Evolutionary conservation across 495 filamentous ascomycete species (phyloP).

Genomic region (Aspergillus asperescens): DNA sequence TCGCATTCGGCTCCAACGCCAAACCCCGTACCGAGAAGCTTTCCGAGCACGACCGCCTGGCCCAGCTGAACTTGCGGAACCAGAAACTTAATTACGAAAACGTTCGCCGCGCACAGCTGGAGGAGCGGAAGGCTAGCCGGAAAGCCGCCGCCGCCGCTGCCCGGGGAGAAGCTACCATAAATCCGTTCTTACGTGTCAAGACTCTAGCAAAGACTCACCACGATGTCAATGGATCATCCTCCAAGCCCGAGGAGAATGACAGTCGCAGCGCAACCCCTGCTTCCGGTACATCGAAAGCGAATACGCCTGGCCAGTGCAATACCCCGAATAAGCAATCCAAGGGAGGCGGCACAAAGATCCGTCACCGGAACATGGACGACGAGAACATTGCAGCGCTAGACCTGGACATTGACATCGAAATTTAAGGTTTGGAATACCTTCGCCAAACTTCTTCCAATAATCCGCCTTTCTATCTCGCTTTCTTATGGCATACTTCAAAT

Average conservation of each 20-base stretch:
- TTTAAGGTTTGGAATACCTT: conserved; percentile 29
- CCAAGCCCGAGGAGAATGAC: conserved; percentile 30
- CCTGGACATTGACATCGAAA: conserved; percentile 75
- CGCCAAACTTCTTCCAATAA: neutral
- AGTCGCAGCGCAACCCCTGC: conserved; percentile 47
- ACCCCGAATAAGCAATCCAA: conserved; percentile 51
- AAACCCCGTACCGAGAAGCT: conserved; percentile 40
- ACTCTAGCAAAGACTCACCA: conserved; percentile 58
- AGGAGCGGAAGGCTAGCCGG: conserved; percentile 63
- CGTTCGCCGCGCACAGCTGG: conserved; percentile 77
- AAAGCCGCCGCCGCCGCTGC: conserved; percentile 52
- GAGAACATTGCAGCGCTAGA: conserved; percentile 79
- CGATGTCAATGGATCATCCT: conserved; percentile 37
- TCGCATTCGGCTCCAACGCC: conserved; percentile 60
- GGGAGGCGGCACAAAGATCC: conserved; percentile 59
- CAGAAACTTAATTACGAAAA: conserved; percentile 72
- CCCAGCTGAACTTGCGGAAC: conserved; percentile 70
- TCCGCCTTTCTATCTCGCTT: conserved; percentile 2
- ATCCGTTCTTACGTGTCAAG: conserved; percentile 58
- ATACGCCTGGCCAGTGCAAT: conserved; percentile 27
- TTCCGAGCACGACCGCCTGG: conserved; percentile 68
- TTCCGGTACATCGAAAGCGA: conserved; percentile 24
- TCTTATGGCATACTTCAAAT: neutral
- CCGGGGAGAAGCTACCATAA: conserved; percentile 47
- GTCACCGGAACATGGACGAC: conserved; percentile 71